These are phyloP conservation scores for Sporisorium sorghi DNA, from an alignment of 1,284 basidiomycete genomes.

Conservation along the genomic window DNA sequence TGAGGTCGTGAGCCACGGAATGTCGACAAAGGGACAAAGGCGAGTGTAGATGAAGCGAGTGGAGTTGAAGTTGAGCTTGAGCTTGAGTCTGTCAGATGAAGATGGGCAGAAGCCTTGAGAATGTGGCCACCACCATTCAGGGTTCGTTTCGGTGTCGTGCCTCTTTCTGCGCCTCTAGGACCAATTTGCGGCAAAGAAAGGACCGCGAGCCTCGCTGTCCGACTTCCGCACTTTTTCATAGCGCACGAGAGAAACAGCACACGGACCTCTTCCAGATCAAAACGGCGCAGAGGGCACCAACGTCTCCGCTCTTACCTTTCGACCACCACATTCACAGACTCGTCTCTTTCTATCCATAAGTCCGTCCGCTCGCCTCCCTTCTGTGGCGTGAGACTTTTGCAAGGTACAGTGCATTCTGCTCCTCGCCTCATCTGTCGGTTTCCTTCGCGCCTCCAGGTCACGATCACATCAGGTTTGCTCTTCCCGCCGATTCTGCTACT, in stretches of 20 bases:
- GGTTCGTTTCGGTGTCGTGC: constrained; percentile 4
- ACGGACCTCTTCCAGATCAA: not conserved
- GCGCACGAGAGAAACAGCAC: not conserved
- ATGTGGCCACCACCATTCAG: no score
- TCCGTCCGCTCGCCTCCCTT: not conserved
- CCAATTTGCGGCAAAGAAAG: not conserved
- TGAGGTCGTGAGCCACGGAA: not conserved
- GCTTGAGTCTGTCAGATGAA: constrained; percentile 7
- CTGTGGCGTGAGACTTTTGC: constrained; percentile 4
- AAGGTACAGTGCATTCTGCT: not conserved
- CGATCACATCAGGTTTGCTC: no score
- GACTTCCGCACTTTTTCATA: constrained; percentile 5
- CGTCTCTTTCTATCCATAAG: not conserved
- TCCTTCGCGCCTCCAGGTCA: not conserved
- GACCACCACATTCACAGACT: constrained; percentile 1
- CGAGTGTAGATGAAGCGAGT: constrained; percentile 1
- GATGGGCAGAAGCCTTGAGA: not conserved
- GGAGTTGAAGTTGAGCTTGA: not conserved
- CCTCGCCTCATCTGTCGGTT: not conserved
- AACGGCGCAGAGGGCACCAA: not conserved
- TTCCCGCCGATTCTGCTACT: not conserved
- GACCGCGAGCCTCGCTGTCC: constrained; percentile 9
- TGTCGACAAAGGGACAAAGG: not conserved
- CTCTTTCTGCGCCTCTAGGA: not conserved
- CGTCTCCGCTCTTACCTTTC: not conserved